phyloP scores from a whole-genome alignment of 371 early-diverging fungal species.

The Synchytrium microbalum region DNA sequence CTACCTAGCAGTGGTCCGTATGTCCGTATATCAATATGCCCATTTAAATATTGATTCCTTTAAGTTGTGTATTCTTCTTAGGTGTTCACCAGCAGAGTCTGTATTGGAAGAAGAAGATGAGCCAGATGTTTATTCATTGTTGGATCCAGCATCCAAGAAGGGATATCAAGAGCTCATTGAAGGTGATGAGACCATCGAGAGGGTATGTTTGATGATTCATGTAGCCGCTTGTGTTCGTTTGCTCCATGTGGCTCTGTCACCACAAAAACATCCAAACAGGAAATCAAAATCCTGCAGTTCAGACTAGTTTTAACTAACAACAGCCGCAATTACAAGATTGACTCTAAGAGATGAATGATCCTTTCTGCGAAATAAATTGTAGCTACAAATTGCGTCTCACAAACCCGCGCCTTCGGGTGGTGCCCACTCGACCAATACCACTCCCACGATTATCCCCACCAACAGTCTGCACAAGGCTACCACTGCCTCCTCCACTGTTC shows the following conservation, averaged over 20 bases:
- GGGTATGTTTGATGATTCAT: constrained; percentile 7
- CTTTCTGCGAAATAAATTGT: constrained; percentile 51
- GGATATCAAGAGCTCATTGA: constrained; percentile 6
- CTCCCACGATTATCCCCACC: background rate
- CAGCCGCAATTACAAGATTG: too few relatives aligned
- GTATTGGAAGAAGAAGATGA: constrained; percentile 9
- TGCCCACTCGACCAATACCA: background rate
- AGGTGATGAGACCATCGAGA: constrained; percentile 9
- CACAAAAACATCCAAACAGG: constrained; percentile 49
- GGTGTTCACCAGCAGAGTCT: constrained; percentile 16
- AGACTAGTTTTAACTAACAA: too few relatives aligned
- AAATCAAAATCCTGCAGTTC: too few relatives aligned
- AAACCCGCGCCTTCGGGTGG: constrained; percentile 37
- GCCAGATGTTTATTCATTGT: constrained; percentile 23
- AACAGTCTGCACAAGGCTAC: background rate
- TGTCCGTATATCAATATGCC: too few relatives aligned
- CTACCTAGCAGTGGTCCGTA: too few relatives aligned
- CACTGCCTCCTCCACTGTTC: background rate
- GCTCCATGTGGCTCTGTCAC: constrained; percentile 5
- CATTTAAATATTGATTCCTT: too few relatives aligned
- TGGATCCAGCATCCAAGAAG: constrained; percentile 1
- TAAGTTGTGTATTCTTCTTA: too few relatives aligned
- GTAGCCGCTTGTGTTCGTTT: constrained; percentile 24
- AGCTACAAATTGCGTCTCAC: constrained; percentile 66
- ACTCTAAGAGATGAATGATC: too few relatives aligned